Evolutionary conservation across 164 flowering plant species (phyloP).

Genomic region (Paratinospora sagittata): DNA sequence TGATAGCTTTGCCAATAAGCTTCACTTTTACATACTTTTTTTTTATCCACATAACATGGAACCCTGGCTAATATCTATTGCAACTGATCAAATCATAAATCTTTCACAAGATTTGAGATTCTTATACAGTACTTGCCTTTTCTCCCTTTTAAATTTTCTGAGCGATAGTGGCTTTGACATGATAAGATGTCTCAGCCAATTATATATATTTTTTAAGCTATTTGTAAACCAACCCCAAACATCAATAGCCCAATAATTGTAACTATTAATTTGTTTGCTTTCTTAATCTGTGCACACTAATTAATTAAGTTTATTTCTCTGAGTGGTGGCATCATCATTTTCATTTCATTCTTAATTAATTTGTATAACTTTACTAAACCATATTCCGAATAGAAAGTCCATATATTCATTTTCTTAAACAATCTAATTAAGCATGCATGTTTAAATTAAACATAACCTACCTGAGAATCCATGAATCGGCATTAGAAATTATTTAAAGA

Average conservation of each 20-base stretch:
- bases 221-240: too few species aligned
- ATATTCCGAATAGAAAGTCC: too few species aligned
- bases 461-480: too few species aligned
- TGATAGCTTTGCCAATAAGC: constrained; percentile 21
- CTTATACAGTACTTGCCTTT: constrained; percentile 1
- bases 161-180: constrained; percentile 6
- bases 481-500: too few species aligned
- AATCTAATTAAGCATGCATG: too few species aligned
- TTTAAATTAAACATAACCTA: too few species aligned
- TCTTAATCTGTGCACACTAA: too few species aligned
- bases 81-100: constrained; percentile 19
- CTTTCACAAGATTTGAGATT: constrained; percentile 18
- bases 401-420: too few species aligned
- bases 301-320: neutral
- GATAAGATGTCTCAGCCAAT: neutral
- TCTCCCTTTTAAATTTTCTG: too few species aligned
- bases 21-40: constrained; percentile 22
- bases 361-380: too few species aligned
- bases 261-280: too few species aligned
- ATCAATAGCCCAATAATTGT: too few species aligned
- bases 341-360: neutral
- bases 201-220: neutral
- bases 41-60: constrained; percentile 21
- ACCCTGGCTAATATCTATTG: constrained; percentile 16
- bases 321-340: neutral